A percentile compares a stretch with the other conserved stretches of the same genome.
phyloP scores from a whole-genome alignment of 1,284 basidiomycete genomes.

The Flammula alnicola region DNA sequence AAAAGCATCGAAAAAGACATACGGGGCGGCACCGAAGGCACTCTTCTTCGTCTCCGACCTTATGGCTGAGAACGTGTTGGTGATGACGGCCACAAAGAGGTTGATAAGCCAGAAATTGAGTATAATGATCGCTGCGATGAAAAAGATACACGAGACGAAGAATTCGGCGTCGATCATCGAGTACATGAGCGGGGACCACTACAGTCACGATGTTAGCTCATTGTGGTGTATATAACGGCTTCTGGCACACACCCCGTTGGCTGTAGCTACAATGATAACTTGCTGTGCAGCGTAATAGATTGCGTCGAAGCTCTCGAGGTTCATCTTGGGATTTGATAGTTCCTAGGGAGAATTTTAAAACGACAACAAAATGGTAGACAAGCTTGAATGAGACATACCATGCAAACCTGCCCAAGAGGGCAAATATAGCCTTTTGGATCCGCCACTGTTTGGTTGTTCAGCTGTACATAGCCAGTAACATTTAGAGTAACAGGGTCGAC shows the following conservation, averaged over 20 bases:
- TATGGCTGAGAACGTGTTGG: constrained; percentile 93
- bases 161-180: constrained; percentile 91
- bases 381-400: constrained; percentile 49
- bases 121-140: constrained; percentile 83
- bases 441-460: constrained; percentile 38
- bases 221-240: background rate
- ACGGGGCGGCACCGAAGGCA: constrained; percentile 83
- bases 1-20: constrained; percentile 36
- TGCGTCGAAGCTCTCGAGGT: constrained; percentile 89
- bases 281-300: constrained; percentile 86
- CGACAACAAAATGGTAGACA: background rate
- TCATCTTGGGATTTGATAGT: constrained; percentile 69
- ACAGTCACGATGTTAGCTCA: constrained; percentile 4
- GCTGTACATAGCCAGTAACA: constrained; percentile 50
- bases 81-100: constrained; percentile 95
- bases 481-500: constrained; percentile 62
- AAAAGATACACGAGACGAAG: constrained; percentile 87
- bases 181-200: constrained; percentile 90
- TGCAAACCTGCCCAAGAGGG: constrained; percentile 80
- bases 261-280: constrained; percentile 85
- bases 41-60: constrained; percentile 88
- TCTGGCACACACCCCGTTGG: constrained; percentile 63
- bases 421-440: constrained; percentile 80
- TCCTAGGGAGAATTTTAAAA: constrained; percentile 45
- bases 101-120: constrained; percentile 96